Base-by-base conservation (phyloP, 1,284 basidiomycete genomes). In the Inonotus obliquus region DNA sequence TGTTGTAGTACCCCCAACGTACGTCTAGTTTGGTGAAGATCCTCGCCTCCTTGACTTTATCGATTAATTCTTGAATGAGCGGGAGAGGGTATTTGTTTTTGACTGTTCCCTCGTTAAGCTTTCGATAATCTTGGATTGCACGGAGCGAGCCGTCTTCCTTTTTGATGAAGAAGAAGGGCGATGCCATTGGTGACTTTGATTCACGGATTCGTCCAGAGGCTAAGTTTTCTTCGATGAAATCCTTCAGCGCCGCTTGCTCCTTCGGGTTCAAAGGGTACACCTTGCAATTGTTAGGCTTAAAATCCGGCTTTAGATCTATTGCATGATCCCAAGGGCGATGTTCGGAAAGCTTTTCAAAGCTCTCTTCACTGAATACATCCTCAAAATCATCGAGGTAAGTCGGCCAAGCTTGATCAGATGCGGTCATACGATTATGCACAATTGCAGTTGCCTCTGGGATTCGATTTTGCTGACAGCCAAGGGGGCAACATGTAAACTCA, bases 1-100 rank as follows among this genome's bases (percentile, higher is more conserved):
- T 45, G 14, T 69, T 65, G 64, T 72, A 68, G 67, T 72, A 76
- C 1, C 72, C 73, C 49, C 64, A 69, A n/a, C 68, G 41, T 5
- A 76, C 62, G 62, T 78, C 72, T 1, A 79, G 58, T 56, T 76
- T 76, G 4, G 72, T 74, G 65, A 76, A 79, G 39, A 68, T 63
- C 35, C 66, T 68, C 0, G 75, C 72, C 0, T 65, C 62, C 59
- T 19, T 70, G 52, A 71, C 64, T n/a, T 67, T 65, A 56, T 74
- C 66, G 17, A 79, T 64, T 11, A 74, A 67, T 10, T 76, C 72
- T 11, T 64, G 63, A 23, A 77, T 75, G 1, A 76, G 67, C 0
- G 76, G 78, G 0, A 79, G 57, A 0, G 73, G 74, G 58, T 74
- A 73, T 0, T 62, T 63, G 59, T 77, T 73, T 63, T 78, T 78